A percentile compares a stretch with the other conserved stretches of the same genome.
Evolutionary conservation across 129 eudicot genomes (phyloP).

Genomic region (Artemisia annua): DNA sequence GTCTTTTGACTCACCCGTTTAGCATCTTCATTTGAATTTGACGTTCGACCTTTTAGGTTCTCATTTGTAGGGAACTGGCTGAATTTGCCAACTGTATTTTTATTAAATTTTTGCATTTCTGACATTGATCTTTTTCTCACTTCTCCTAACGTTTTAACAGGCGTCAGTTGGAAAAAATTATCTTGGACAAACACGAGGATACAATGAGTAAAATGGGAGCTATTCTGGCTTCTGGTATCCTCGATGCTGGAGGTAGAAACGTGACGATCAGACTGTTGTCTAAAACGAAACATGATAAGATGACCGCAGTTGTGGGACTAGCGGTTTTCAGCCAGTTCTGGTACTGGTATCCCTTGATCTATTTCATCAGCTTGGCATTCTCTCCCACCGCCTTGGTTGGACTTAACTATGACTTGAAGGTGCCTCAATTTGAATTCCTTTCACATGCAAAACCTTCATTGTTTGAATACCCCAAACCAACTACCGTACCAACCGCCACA

Average conservation of each 20-base stretch:
- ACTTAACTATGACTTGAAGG: constrained; percentile 85
- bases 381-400: constrained; percentile 97
- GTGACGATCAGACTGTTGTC: constrained; percentile 89
- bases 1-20: too few relatives aligned
- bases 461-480: constrained; percentile 93
- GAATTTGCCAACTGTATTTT: too few relatives aligned
- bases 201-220: constrained; percentile 99
- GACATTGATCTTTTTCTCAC: not conserved
- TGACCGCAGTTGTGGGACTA: constrained; percentile 94
- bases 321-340: constrained; percentile 99
- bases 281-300: constrained; percentile 83
- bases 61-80: not conserved
- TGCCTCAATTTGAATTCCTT: constrained; percentile 79
- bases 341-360: constrained; percentile 97
- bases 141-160: constrained; percentile 27
- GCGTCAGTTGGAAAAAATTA: constrained; percentile 89
- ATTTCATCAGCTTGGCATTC: constrained; percentile 83
- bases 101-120: not conserved
- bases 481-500: constrained; percentile 77
- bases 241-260: constrained; percentile 97
- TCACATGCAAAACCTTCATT: constrained; percentile 93
- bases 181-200: constrained; percentile 95
- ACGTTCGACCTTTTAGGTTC: not conserved
- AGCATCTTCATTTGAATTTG: not conserved
- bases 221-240: constrained; percentile 91